Evolutionary conservation across 305 asterid species (phyloP).

Genomic region (Lippia alba): DNA sequence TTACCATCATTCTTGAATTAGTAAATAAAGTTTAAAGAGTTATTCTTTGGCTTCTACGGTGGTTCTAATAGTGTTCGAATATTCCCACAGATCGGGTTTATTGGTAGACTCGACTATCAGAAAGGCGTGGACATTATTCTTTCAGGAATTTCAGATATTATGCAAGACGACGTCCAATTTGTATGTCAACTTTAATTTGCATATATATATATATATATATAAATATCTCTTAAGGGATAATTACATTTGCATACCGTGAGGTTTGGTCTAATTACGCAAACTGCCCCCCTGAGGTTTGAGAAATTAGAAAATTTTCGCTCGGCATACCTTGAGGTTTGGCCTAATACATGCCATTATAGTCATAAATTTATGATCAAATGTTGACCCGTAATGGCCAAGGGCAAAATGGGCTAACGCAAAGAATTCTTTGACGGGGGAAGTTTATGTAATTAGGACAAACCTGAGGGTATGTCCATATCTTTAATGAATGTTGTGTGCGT

Average conservation of each 20-base stretch:
- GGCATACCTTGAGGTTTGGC: too few relatives aligned
- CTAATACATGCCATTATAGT: too few relatives aligned
- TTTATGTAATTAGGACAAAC: too few relatives aligned
- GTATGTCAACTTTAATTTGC: constrained; percentile 48
- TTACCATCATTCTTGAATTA: constrained; percentile 9
- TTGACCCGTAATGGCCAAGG: too few relatives aligned
- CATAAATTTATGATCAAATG: not conserved
- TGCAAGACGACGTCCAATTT: constrained; percentile 86
- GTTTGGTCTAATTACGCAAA: too few relatives aligned
- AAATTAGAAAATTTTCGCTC: too few relatives aligned
- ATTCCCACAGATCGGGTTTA: constrained; percentile 78
- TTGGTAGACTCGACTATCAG: constrained; percentile 95
- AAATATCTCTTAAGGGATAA: too few relatives aligned
- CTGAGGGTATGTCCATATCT: not conserved
- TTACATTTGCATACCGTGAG: not conserved
- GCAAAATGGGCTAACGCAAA: too few relatives aligned
- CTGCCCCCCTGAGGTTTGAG: too few relatives aligned
- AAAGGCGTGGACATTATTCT: constrained; percentile 94
- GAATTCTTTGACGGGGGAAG: too few relatives aligned
- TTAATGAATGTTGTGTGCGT: not conserved
- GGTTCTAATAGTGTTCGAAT: constrained; percentile 20
- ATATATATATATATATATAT: not conserved
- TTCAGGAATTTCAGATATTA: constrained; percentile 77
- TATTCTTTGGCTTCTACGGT: not conserved
- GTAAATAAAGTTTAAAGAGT: constrained; percentile 1